Conservation (phyloP, 2,329 filamentous ascomycete genomes). For the Myriosclerotinia scirpicola region DNA sequence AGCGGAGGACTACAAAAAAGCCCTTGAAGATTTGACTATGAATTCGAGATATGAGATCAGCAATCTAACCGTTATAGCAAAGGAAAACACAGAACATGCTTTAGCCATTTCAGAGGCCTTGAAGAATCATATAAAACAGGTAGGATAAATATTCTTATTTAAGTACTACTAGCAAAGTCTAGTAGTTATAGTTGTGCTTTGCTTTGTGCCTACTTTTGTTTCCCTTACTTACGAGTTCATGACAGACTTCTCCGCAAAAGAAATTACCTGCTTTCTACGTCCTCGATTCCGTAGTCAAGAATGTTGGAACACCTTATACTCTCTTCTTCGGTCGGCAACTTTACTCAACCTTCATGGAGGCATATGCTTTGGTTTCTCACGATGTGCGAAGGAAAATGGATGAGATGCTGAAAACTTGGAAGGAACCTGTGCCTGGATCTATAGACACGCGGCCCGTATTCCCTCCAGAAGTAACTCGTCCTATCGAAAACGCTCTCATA, state of each 20-base stretch:
- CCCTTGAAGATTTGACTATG: conserved; percentile 83
- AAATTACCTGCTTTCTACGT: conserved; percentile 97
- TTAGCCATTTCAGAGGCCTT: conserved; percentile 87
- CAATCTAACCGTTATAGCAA: conserved; percentile 94
- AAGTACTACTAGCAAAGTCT: conserved; percentile 26
- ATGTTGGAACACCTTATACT: conserved; percentile 96
- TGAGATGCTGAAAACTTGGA: conserved; percentile 97
- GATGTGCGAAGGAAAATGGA: conserved; percentile 87
- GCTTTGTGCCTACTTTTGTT: conserved; percentile 32
- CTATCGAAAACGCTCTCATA: conserved; percentile 91
- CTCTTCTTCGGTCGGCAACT: conserved; percentile 90
- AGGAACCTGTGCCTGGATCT: conserved; percentile 91
- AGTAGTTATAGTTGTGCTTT: conserved; percentile 27
- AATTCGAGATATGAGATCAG: conserved; percentile 96
- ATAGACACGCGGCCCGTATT: conserved; percentile 93
- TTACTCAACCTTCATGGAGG: conserved; percentile 94
- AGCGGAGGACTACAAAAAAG: conserved; percentile 90
- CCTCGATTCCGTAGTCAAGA: conserved; percentile 97
- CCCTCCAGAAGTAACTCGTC: conserved; percentile 77
- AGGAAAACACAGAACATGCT: conserved; percentile 95
- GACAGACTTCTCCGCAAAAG: conserved; percentile 77
- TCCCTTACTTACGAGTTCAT: conserved; percentile 35
- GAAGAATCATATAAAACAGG: conserved; percentile 91
- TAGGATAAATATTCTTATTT: conserved; percentile 54
- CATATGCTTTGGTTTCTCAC: conserved; percentile 85